These are phyloP conservation scores for Brassica hybrid DNA, from an alignment of 441 rosid species.

Conservation along the genomic window DNA sequence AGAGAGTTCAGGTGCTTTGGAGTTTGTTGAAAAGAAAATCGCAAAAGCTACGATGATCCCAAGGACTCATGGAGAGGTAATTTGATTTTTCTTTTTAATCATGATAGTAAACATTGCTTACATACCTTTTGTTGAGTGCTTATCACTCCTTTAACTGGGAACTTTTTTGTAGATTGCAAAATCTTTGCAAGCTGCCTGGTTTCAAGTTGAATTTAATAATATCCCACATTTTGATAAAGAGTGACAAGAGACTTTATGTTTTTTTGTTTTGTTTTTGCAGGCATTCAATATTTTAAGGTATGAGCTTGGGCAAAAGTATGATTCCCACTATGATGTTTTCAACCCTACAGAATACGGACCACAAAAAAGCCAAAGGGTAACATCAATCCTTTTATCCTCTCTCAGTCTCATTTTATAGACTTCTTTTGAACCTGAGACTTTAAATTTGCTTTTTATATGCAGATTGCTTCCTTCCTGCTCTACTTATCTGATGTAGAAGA, in stretches of 20 bases:
- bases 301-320: conserved; percentile 82
- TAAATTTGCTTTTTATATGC: conserved; percentile 22
- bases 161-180: too few relatives aligned
- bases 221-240: conserved; percentile 7
- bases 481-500: conserved; percentile 86
- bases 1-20: conserved; percentile 69
- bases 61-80: conserved; percentile 74
- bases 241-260: conserved; percentile 17
- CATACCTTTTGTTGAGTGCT: too few relatives aligned
- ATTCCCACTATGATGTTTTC: conserved; percentile 79
- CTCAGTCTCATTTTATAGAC: neutral
- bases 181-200: too few relatives aligned
- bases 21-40: conserved; percentile 68
- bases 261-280: conserved; percentile 44
- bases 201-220: neutral
- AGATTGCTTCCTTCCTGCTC: conserved; percentile 85
- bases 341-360: conserved; percentile 82
- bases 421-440: conserved; percentile 9
- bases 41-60: conserved; percentile 84
- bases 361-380: conserved; percentile 87
- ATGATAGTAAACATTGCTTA: too few relatives aligned
- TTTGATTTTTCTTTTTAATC: too few relatives aligned
- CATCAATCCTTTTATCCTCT: conserved; percentile 9
- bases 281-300: conserved; percentile 73
- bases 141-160: too few relatives aligned